Base-by-base conservation (phyloP, 495 filamentous ascomycete genomes). In the Halenospora varia region DNA sequence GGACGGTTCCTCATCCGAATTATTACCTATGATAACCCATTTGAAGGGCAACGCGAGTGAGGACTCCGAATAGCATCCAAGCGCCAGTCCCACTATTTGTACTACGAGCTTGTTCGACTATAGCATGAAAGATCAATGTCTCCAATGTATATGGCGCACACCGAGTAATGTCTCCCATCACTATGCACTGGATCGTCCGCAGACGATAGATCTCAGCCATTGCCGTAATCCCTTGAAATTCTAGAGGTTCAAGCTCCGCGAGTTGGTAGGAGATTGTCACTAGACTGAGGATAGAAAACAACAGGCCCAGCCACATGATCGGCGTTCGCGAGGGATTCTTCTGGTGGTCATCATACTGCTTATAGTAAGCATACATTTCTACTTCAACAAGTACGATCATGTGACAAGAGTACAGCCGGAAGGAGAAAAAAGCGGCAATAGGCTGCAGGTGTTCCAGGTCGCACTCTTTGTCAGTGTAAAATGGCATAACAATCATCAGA, bases 211-310 rank as follows among this genome's bases (percentile, higher is more conserved):
- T 75, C 15, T 75, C 75, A 29, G 83, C 80, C 71, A 86, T 77
- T 25, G 76, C 53, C 1, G 77, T 72, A 61, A 77, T 79, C 17
- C 79, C 82, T 48, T 75, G 71, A 67, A 83, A 89, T 59, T 89
- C 85, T 9, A 84, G 81, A 8, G 86, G 86, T 63, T 89, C 86
- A 53, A 88, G 86, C 52, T 86, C 80, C 39, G 48, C 29, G 13
- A 78, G 74, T 57, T 80, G 69, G 64, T 87, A 89, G 18, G 86
- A 88, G 13, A 88, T 73, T 77, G 88, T 81, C 9, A 83, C 80
- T 4, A 89, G 68, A 66, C 82, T 78, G 75, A 89, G 82, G 69
- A 90, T 85, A 11, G 83, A 81, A 67, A 82, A 71, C n/a, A 72
- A 45, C 0, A 72, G 59, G 15, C 66, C 66, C 10, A 75, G 54